phyloP scores from a whole-genome alignment of 2,329 filamentous ascomycete species.

The Paecilomyces formosus region DNA sequence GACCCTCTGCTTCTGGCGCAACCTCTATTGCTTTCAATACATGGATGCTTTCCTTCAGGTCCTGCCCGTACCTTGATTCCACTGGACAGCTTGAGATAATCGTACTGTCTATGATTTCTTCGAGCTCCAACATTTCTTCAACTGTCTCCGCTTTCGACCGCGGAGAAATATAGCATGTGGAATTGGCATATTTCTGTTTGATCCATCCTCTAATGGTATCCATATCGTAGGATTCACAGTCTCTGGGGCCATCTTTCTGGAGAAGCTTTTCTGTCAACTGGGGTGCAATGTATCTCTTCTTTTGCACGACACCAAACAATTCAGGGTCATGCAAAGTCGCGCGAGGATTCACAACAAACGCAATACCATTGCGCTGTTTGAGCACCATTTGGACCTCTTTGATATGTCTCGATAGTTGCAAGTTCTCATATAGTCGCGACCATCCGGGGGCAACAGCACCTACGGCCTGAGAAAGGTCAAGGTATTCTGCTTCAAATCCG shows the following conservation, averaged over 20 bases:
- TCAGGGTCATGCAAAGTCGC: conserved; percentile 9
- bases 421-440: conserved; percentile 12
- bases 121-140: neutral
- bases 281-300: neutral
- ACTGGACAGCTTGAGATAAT: neutral
- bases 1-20: neutral
- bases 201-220: neutral
- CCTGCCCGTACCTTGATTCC: neutral
- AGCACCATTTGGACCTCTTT: neutral
- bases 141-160: neutral
- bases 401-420: neutral
- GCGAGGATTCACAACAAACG: conserved; percentile 25
- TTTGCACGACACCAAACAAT: neutral
- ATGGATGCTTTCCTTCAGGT: neutral
- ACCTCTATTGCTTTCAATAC: neutral
- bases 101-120: neutral
- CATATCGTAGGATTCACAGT: neutral
- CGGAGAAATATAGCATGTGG: conserved; percentile 8
- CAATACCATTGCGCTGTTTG: neutral
- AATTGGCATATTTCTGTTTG: neutral
- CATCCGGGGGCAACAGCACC: conserved; percentile 39
- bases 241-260: conserved; percentile 1
- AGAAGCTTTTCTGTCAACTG: conserved; percentile 6
- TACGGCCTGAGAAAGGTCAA: conserved; percentile 36
- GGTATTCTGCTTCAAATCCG: conserved; percentile 16